Base-by-base conservation (phyloP, 371 early-diverging fungal species). In the Mortierella sp. region DNA sequence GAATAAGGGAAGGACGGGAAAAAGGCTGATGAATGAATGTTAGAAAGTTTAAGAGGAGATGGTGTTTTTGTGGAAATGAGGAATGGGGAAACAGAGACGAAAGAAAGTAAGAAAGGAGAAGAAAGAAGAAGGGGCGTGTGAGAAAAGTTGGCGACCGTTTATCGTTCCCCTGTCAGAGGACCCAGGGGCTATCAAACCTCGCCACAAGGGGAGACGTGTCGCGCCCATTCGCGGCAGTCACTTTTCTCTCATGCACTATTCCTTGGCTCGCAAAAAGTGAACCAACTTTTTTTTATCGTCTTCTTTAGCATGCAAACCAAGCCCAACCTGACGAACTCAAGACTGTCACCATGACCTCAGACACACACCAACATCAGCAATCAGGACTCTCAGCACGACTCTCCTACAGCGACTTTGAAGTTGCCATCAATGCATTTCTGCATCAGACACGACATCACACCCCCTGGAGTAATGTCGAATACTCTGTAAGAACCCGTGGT, bases 361-460 rank as follows among this genome's bases (percentile, higher is more conserved):
- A 55, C 21, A 56, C 81, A 65, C 38, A 29, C 11, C n/a, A 6
- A 18, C 74, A 68, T 10, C 38, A 35, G 16, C 60, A 12, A 14
- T 21, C 58, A 46, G 4, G 60, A 7, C 79, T 70, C 21, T 76
- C 75, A 16, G 85, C 85, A 21, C 75, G 82, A 8, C 77, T 86
- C 21, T 82, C 83, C 4, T 80, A 80, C 72, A 29, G 44, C 24
- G 78, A 82, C 75, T 86, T 86, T 77, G 80, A 86, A 44, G 49
- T 73, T 7, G 83, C 87, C 76, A 86, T 86, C 75, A 79, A 75
- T 35, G 77, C 80, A 54, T 86, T 86, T 48, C 73, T 79, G 14
- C 68, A 29, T 24, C 87, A 82, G 49, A 46, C 73, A n/a, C n/a
- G 74, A 27, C 72, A 48, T 12, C 80, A 82, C 65, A 27, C 75